phyloP scores from a whole-genome alignment of 805 yeast species.

The Lipomyces yamadae region DNA sequence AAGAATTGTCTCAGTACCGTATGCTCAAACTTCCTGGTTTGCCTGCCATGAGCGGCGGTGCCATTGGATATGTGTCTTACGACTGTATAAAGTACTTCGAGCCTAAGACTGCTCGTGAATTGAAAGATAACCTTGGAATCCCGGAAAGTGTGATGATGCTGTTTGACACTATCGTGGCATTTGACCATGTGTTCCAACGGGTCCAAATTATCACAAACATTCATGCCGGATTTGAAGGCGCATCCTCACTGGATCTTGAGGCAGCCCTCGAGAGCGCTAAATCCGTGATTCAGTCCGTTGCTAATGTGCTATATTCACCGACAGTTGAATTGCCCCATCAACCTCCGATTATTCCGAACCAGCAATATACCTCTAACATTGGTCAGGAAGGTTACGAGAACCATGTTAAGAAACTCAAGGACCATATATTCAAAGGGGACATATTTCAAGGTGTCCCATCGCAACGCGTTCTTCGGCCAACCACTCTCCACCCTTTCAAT shows the following conservation, averaged over 20 bases:
- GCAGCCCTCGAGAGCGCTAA: conserved; percentile 63
- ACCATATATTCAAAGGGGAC: conserved; percentile 87
- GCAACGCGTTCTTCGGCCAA: conserved; percentile 93
- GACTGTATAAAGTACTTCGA: conserved; percentile 97
- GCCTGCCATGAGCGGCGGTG: conserved; percentile 91
- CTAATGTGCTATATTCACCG: conserved; percentile 51
- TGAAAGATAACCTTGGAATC: conserved; percentile 77
- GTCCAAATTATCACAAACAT: conserved; percentile 88
- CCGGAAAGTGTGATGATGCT: conserved; percentile 95
- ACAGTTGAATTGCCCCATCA: conserved; percentile 69
- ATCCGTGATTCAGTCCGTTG: conserved; percentile 54
- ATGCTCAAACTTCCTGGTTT: conserved; percentile 83
- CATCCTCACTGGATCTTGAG: conserved; percentile 46
- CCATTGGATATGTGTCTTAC: conserved; percentile 92
- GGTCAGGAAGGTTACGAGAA: conserved; percentile 92
- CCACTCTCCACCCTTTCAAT: conserved; percentile 94
- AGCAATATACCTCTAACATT: conserved; percentile 80
- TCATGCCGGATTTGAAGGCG: conserved; percentile 49
- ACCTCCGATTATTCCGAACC: conserved; percentile 67
- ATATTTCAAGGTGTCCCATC: conserved; percentile 98
- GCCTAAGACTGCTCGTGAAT: conserved; percentile 77
- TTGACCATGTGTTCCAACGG: conserved; percentile 92
- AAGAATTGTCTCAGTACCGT: conserved; percentile 65
- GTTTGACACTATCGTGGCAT: conserved; percentile 86
- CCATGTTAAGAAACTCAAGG: conserved; percentile 75